These are phyloP conservation scores for Rhizophora apiculata DNA, from an alignment of 345 rosid species.

Conservation along the genomic window DNA sequence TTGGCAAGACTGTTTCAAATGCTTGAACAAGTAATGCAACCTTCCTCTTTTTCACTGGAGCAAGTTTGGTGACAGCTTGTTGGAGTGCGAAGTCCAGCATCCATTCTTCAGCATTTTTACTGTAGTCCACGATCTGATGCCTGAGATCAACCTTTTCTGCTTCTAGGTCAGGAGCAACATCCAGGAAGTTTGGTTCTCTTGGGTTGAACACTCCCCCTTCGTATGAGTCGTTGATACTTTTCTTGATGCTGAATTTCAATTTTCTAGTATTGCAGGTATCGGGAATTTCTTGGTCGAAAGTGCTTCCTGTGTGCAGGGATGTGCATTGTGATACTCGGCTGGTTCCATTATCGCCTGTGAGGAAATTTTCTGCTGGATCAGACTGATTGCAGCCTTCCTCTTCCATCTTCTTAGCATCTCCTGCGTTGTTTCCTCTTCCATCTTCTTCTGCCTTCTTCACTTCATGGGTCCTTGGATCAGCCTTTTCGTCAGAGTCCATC, in stretches of 20 bases:
- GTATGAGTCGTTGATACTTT: constrained; percentile 25
- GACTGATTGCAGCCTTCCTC: constrained; percentile 16
- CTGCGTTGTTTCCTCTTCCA: constrained; percentile 15
- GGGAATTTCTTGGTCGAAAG: constrained; percentile 30
- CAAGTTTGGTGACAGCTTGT: constrained; percentile 32
- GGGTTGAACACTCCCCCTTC: constrained; percentile 58
- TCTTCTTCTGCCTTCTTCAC: constrained; percentile 13
- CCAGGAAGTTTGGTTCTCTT: constrained; percentile 74
- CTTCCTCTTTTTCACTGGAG: constrained; percentile 29
- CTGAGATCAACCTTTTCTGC: constrained; percentile 32
- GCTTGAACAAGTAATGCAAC: constrained; percentile 33
- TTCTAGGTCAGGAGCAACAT: constrained; percentile 50
- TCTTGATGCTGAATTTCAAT: constrained; percentile 44
- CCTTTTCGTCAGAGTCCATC: constrained; percentile 22
- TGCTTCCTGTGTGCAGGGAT: constrained; percentile 20
- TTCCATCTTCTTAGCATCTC: constrained; percentile 32
- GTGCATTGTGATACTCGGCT: constrained; percentile 4
- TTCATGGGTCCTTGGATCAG: constrained; percentile 7
- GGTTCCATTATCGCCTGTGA: constrained; percentile 10
- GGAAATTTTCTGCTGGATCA: constrained; percentile 20
- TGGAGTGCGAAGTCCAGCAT: constrained; percentile 33
- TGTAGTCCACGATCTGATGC: constrained; percentile 29
- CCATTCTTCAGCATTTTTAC: constrained; percentile 33
- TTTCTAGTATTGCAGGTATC: constrained; percentile 21
- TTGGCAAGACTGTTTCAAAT: constrained; percentile 29